Conservation (phyloP, 2,329 filamentous ascomycete species). For the Phoma herbarum region DNA sequence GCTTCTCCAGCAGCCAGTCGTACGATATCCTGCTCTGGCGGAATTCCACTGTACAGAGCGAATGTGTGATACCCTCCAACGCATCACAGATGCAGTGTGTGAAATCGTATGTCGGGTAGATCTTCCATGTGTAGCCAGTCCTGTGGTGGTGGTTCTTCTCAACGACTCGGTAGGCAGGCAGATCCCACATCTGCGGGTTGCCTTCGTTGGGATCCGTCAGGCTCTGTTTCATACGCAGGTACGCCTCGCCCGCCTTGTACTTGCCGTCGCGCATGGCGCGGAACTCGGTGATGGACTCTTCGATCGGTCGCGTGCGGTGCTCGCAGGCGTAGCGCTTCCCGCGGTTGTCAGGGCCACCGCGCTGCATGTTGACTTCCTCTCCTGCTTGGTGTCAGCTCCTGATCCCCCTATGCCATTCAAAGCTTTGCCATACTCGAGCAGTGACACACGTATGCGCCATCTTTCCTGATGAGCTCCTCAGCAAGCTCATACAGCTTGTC, state of each 20-base stretch:
- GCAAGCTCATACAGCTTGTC: constrained; percentile 86
- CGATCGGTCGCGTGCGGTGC: constrained; percentile 77
- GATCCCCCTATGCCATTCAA: background rate
- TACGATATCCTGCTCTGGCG: constrained; percentile 85
- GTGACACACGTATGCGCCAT: constrained; percentile 82
- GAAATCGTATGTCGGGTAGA: constrained; percentile 96
- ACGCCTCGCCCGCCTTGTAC: constrained; percentile 84
- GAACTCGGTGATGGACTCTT: constrained; percentile 84
- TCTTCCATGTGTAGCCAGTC: constrained; percentile 85
- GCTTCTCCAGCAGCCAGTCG: constrained; percentile 84
- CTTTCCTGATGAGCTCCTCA: constrained; percentile 79
- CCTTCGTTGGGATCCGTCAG: constrained; percentile 67
- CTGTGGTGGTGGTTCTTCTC: constrained; percentile 77
- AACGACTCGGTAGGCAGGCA: constrained; percentile 87
- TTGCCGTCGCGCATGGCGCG: constrained; percentile 90
- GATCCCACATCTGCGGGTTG: constrained; percentile 97
- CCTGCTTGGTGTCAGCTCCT: constrained; percentile 54
- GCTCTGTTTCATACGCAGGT: constrained; percentile 93
- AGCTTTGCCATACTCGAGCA: constrained; percentile 66
- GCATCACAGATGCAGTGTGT: constrained; percentile 91
- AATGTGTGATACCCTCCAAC: constrained; percentile 91
- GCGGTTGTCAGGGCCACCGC: constrained; percentile 76
- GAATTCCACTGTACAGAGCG: constrained; percentile 92
- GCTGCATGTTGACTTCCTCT: constrained; percentile 83
- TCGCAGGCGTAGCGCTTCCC: constrained; percentile 79